A percentile compares a stretch with the other conserved stretches of the same genome.
Conservation (phyloP, 2,329 filamentous ascomycete genomes). For the Calonectria naviculata region DNA sequence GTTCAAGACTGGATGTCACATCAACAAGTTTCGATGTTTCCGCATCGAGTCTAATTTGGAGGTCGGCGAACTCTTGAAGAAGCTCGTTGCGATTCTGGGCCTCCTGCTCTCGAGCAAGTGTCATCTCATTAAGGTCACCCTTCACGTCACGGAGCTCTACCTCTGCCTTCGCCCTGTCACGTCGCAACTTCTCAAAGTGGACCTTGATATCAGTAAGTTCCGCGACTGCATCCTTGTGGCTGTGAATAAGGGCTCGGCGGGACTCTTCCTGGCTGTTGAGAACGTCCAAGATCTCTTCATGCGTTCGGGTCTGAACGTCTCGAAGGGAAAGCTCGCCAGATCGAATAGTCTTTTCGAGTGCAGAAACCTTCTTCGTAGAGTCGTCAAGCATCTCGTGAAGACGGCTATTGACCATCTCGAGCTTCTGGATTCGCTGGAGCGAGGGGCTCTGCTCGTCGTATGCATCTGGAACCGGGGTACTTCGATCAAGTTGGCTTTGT, state of each 20-base stretch:
- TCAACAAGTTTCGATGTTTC: slow-evolving; percentile 89
- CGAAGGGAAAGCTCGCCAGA: slow-evolving; percentile 89
- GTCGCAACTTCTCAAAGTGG: slow-evolving; percentile 87
- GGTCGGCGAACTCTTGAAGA: slow-evolving; percentile 90
- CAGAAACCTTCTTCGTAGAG: slow-evolving; percentile 90
- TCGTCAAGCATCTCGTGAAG: slow-evolving; percentile 96
- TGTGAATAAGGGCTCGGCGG: slow-evolving; percentile 81
- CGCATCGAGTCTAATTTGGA: slow-evolving; percentile 92
- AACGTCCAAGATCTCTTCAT: slow-evolving; percentile 92
- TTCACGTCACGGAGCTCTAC: slow-evolving; percentile 87
- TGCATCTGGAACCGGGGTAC: slow-evolving; percentile 70
- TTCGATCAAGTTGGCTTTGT: slow-evolving; percentile 84
- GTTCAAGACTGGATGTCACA: slow-evolving; percentile 81
- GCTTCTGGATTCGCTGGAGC: slow-evolving; percentile 83
- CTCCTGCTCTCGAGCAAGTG: slow-evolving; percentile 85
- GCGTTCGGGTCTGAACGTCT: slow-evolving; percentile 91
- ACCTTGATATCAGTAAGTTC: slow-evolving; percentile 89
- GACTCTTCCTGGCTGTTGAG: slow-evolving; percentile 95
- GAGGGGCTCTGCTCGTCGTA: slow-evolving; percentile 85
- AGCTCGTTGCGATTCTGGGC: slow-evolving; percentile 88
- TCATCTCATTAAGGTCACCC: slow-evolving; percentile 86
- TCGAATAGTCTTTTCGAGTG: slow-evolving; percentile 86
- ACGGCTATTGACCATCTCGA: slow-evolving; percentile 91
- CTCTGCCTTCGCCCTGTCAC: slow-evolving; percentile 82
- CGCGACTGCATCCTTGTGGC: slow-evolving; percentile 85